phyloP scores from a whole-genome alignment of 768 basidiomycete genomes.

The Termitomyces sp. region DNA sequence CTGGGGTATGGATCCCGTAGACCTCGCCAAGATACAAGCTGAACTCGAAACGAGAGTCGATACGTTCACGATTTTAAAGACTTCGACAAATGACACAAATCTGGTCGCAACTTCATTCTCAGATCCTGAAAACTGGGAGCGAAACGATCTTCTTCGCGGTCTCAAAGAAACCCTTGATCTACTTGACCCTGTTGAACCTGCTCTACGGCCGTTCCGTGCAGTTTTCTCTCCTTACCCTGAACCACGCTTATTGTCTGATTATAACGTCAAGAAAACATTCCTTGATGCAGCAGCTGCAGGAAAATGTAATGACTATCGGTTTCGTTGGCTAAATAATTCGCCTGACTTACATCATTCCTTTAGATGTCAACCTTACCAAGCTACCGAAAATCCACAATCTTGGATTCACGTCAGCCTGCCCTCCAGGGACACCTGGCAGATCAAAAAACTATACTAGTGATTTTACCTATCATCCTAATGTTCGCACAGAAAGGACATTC shows the following conservation, averaged over 20 bases:
- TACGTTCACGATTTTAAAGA: constrained; percentile 41
- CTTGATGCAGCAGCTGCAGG: constrained; percentile 30
- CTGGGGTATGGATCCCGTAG: constrained; percentile 58
- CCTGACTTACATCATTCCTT: background rate
- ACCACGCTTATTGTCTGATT: constrained; percentile 32
- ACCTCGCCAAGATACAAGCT: constrained; percentile 33
- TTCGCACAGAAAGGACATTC: constrained; percentile 30
- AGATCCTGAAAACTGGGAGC: constrained; percentile 20
- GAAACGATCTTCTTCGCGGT: constrained; percentile 20
- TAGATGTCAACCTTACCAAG: constrained; percentile 21
- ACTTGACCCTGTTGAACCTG: constrained; percentile 33
- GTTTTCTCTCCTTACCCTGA: constrained; percentile 38
- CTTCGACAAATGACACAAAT: constrained; percentile 20
- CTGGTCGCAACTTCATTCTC: constrained; percentile 22
- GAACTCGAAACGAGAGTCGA: constrained; percentile 36
- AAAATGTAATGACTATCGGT: constrained; percentile 22
- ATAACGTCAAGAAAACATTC: constrained; percentile 26
- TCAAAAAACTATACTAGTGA: constrained; percentile 21
- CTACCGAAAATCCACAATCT: constrained; percentile 16
- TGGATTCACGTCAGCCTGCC: constrained; percentile 29
- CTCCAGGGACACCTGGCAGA: constrained; percentile 27
- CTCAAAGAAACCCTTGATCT: constrained; percentile 27
- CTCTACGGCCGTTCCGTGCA: constrained; percentile 37
- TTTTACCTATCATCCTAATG: constrained; percentile 16
- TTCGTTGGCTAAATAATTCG: background rate